These are phyloP conservation scores for Cephaloascus fragrans DNA, from an alignment of 805 yeast species.

Conservation along the genomic window DNA sequence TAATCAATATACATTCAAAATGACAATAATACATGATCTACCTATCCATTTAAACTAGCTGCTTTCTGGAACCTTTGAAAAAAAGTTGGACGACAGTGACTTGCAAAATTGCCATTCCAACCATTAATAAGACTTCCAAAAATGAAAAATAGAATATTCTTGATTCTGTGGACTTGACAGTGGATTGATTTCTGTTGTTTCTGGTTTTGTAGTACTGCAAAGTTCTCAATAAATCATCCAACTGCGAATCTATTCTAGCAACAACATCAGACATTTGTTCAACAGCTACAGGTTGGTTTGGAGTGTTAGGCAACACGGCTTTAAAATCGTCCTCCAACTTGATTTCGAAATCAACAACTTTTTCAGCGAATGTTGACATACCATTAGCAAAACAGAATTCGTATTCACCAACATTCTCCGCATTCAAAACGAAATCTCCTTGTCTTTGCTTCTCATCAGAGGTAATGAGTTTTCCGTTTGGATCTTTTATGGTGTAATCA, in stretches of 20 bases:
- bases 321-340: conserved; percentile 42
- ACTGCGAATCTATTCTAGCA: conserved; percentile 47
- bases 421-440: conserved; percentile 70
- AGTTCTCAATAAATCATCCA: conserved; percentile 44
- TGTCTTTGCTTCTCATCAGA: conserved; percentile 57
- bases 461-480: conserved; percentile 43
- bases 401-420: conserved; percentile 66
- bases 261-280: conserved; percentile 47
- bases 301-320: conserved; percentile 55
- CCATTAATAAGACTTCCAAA: conserved; percentile 62
- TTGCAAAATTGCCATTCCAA: conserved; percentile 65
- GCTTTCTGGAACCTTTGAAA: conserved; percentile 65
- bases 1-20: no score
- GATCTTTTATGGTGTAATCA: conserved; percentile 56
- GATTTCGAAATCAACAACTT: conserved; percentile 78
- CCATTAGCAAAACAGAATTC: conserved; percentile 79
- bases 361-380: conserved; percentile 74
- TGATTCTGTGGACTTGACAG: conserved; percentile 71
- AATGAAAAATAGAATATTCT: conserved; percentile 73
- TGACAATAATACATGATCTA: no score
- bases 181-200: conserved; percentile 83
- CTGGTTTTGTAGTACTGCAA: conserved; percentile 83
- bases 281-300: conserved; percentile 44
- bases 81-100: conserved; percentile 58
- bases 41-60: conserved; percentile 49